Conservation (phyloP, 2,329 filamentous ascomycete species). For the Coniochaeta ligniaria region DNA sequence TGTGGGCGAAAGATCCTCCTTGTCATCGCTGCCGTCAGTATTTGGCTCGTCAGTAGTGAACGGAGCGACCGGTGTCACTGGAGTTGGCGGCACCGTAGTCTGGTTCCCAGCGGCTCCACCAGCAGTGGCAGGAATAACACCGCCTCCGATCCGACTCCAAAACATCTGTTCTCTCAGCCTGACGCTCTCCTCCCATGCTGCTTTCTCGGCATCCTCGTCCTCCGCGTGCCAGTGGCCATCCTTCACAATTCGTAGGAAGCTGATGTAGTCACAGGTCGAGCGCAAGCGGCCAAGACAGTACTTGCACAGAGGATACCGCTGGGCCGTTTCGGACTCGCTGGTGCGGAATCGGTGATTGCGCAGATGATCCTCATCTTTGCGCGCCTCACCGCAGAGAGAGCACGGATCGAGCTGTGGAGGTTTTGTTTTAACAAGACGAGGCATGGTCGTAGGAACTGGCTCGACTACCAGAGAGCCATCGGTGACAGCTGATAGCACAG, state of each 20-base stretch:
- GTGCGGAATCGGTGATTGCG: conserved; percentile 85
- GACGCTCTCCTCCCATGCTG: conserved; percentile 92
- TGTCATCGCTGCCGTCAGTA: neutral
- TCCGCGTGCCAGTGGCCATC: conserved; percentile 88
- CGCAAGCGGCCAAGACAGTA: conserved; percentile 81
- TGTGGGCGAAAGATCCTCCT: neutral
- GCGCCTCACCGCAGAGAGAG: conserved; percentile 79
- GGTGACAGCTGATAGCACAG: conserved; percentile 74
- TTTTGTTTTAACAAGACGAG: conserved; percentile 28
- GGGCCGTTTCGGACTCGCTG: conserved; percentile 77
- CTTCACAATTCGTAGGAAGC: conserved; percentile 83
- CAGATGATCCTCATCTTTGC: conserved; percentile 62
- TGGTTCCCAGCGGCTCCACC: neutral
- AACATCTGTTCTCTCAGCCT: conserved; percentile 91
- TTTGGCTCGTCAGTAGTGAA: neutral
- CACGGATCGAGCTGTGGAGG: conserved; percentile 61
- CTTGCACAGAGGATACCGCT: conserved; percentile 81
- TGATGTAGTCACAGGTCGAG: conserved; percentile 85
- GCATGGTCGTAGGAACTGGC: conserved; percentile 57
- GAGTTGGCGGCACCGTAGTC: neutral
- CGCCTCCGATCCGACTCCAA: conserved; percentile 87
- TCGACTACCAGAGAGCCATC: conserved; percentile 86
- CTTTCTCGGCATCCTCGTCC: conserved; percentile 74
- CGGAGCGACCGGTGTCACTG: neutral
- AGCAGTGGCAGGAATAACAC: conserved; percentile 62